Conservation (phyloP, 2,329 filamentous ascomycete genomes). For the Hypoxylon sp. region DNA sequence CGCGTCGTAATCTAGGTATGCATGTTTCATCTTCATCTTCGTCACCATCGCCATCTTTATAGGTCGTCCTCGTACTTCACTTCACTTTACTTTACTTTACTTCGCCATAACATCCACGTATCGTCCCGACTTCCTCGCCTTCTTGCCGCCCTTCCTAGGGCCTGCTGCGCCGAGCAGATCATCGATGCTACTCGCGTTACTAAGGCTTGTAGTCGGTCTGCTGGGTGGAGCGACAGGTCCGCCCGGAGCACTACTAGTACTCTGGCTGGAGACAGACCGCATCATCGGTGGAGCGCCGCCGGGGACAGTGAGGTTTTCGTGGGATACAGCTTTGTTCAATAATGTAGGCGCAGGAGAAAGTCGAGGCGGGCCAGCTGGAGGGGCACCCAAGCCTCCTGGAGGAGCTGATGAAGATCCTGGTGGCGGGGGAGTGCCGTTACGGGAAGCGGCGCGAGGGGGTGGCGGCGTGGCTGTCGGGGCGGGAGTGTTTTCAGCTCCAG, state of each 20-base stretch:
- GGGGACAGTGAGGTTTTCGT: slow-evolving; percentile 56
- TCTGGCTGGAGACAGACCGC: slow-evolving; percentile 65
- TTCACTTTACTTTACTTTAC: slow-evolving; percentile 49
- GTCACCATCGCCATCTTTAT: neutral
- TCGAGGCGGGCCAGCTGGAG: slow-evolving; percentile 45
- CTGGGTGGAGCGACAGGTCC: slow-evolving; percentile 70
- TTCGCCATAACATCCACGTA: slow-evolving; percentile 98
- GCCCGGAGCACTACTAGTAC: slow-evolving; percentile 54
- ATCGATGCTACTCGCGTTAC: slow-evolving; percentile 94
- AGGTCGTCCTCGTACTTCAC: neutral
- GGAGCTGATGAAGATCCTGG: slow-evolving; percentile 57
- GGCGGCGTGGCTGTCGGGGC: slow-evolving; percentile 80
- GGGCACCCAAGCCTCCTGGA: slow-evolving; percentile 35
- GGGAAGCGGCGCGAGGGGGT: slow-evolving; percentile 76
- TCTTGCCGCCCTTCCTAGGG: slow-evolving; percentile 77
- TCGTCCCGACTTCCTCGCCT: slow-evolving; percentile 84
- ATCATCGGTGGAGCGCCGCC: slow-evolving; percentile 60
- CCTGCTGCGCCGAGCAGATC: slow-evolving; percentile 85
- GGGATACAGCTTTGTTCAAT: slow-evolving; percentile 56
- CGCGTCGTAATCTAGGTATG: slow-evolving; percentile 7
- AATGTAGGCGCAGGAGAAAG: slow-evolving; percentile 50
- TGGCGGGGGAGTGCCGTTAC: slow-evolving; percentile 67
- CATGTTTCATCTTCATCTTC: slow-evolving; percentile 12
- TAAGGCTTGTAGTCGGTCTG: slow-evolving; percentile 84
- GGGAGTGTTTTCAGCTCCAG: slow-evolving; percentile 73